These are phyloP conservation scores for Gyromitra esculenta DNA, from an alignment of 2,329 filamentous ascomycete genomes.

Conservation along the genomic window DNA sequence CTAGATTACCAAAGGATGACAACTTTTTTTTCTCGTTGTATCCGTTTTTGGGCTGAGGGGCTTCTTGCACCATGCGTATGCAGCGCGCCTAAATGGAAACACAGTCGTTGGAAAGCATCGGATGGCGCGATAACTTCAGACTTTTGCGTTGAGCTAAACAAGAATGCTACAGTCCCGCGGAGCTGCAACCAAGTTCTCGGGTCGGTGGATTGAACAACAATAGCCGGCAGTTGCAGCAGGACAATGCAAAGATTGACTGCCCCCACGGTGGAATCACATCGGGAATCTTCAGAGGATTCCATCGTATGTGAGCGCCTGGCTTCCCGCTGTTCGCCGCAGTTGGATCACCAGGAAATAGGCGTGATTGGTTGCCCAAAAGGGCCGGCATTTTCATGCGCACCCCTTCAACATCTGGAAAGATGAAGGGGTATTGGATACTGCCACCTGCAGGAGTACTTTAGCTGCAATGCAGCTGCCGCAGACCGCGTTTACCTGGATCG, in stretches of 20 bases:
- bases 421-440: not conserved
- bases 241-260: not conserved
- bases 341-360: not conserved
- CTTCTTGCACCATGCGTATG: not conserved
- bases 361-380: not conserved
- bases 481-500: not conserved
- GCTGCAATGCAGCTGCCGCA: not conserved
- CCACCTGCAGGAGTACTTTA: not conserved
- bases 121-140: not conserved
- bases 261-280: not conserved
- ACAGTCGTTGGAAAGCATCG: not conserved
- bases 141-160: not conserved
- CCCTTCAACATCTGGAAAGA: not conserved
- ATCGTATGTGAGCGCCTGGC: not conserved
- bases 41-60: not conserved
- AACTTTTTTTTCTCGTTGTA: not conserved
- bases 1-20: not conserved
- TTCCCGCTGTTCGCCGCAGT: not conserved
- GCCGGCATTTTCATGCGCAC: not conserved
- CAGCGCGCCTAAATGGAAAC: not conserved
- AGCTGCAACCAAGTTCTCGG: not conserved
- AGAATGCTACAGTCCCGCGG: not conserved
- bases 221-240: not conserved
- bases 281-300: not conserved
- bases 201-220: not conserved